A percentile compares a stretch with the other conserved stretches of the same genome.
phyloP scores from a whole-genome alignment of 2,329 filamentous ascomycete genomes.

The Penicillium digitatum region DNA sequence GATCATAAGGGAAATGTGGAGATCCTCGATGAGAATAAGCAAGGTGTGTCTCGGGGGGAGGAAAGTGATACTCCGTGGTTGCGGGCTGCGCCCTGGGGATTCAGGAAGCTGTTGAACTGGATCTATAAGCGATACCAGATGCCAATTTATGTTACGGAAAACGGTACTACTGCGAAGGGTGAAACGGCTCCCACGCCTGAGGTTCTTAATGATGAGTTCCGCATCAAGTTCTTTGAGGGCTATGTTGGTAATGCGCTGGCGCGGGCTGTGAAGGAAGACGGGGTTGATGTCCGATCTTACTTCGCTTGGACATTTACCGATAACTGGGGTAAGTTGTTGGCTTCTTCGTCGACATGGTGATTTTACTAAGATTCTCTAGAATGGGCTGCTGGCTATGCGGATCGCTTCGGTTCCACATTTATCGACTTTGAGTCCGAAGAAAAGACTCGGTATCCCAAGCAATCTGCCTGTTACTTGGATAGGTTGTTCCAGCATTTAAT shows the following conservation, averaged over 20 bases:
- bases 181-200: conserved; percentile 67
- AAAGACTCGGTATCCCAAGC: conserved; percentile 67
- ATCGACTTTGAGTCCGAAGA: conserved; percentile 72
- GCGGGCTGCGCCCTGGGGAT: conserved; percentile 66
- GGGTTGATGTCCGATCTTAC: conserved; percentile 70
- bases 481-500: conserved; percentile 66
- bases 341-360: background rate
- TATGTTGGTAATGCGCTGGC: conserved; percentile 68
- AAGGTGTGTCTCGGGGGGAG: conserved; percentile 66
- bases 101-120: conserved; percentile 69
- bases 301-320: conserved; percentile 79
- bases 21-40: conserved; percentile 62
- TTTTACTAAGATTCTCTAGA: conserved; percentile 41
- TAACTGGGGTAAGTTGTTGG: conserved; percentile 45
- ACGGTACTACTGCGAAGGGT: conserved; percentile 72
- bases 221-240: conserved; percentile 67
- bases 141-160: conserved; percentile 80
- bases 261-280: conserved; percentile 56
- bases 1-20: conserved; percentile 73
- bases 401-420: conserved; percentile 71
- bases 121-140: conserved; percentile 66
- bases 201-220: conserved; percentile 72
- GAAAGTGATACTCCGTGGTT: conserved; percentile 78
- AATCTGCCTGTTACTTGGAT: conserved; percentile 67
- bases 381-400: conserved; percentile 79